Evolutionary conservation across 2,329 filamentous ascomycete species (phyloP), one percentile per base, ranked within the genome.

Genomic region (Cordyceps javanica): DNA sequence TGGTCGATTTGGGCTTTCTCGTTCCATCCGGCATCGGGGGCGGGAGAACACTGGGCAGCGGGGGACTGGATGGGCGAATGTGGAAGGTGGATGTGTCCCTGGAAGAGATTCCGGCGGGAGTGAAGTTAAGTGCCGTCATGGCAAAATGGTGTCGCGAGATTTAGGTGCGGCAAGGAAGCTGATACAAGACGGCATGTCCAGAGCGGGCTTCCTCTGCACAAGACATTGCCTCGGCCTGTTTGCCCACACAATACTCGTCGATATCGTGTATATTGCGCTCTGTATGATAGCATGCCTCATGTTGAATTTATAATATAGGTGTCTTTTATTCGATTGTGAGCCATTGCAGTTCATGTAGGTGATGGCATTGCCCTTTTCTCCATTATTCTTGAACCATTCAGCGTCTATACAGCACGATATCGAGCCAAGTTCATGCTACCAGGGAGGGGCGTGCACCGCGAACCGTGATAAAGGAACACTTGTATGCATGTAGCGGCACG

Each of bases 141-240:
- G 80, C 79, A 36, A 85, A 82, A 67, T 94, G 90, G 90, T 94
- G 90, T 75, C 81, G 77, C 68, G 88, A 91, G 75, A 86, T 92
- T 60, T 85, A 65, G 70, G 13, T 38, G 23, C 21, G 10, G 38
- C 23, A 48, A 21, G 25, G 9, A 4, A n/a, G 14, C 38, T 45
- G 10, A 19, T n/a, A 41, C 28, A 34, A n/a, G 26, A n/a, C n/a
- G 7, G 26, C 4, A n/a, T 25, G 8, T 11, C 19, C 8, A 8
- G 39, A 8, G 28, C 21, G 21, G 38, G 38, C n/a, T 3, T 19
- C 3, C 10, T 41, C 4, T 42, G 9, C 21, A 25, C 19, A 13
- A 7, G 19, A 25, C 3, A 23, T 21, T 13, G 16, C 5, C 25
- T 32, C 21, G 9, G 21, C 6, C 21, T n/a, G 3, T 13, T 3